phyloP scores from a whole-genome alignment of 2,329 filamentous ascomycete species.

The Alternaria angustiovoidea region DNA sequence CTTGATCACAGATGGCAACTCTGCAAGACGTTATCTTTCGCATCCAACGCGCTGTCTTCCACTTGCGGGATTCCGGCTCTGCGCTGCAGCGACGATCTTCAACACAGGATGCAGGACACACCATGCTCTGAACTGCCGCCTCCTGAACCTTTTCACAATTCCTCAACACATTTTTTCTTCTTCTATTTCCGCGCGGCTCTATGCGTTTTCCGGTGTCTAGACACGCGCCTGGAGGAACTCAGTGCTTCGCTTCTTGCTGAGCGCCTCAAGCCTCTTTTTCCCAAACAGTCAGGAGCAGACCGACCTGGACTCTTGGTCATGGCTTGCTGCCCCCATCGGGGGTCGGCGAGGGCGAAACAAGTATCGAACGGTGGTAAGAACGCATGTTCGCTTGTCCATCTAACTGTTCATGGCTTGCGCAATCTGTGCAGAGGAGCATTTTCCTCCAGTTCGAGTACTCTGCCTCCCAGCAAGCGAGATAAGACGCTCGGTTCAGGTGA shows the following conservation, averaged over 20 bases:
- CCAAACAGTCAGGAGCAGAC: constrained; percentile 28
- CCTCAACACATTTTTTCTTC: constrained; percentile 36
- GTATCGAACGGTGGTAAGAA: constrained; percentile 37
- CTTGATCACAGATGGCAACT: constrained; percentile 19
- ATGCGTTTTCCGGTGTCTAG: constrained; percentile 15
- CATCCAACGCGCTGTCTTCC: constrained; percentile 19
- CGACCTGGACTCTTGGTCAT: constrained; percentile 31
- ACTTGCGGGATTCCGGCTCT: constrained; percentile 22
- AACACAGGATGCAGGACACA: constrained; percentile 8
- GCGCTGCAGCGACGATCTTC: constrained; percentile 28
- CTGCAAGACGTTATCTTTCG: constrained; percentile 32
- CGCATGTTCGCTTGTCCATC: constrained; percentile 34
- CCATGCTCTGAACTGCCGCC: constrained; percentile 30
- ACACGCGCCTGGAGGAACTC: constrained; percentile 14
- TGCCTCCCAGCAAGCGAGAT: constrained; percentile 34
- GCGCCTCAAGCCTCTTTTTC: constrained; percentile 31
- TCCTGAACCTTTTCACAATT: constrained; percentile 16
- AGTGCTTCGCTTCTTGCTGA: constrained; percentile 35
- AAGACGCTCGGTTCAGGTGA: constrained; percentile 26
- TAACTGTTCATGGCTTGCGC: constrained; percentile 31
- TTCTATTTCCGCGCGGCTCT: constrained; percentile 21
- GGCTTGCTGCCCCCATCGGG: constrained; percentile 19
- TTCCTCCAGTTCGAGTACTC: constrained; percentile 7
- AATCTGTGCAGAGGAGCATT: constrained; percentile 9
- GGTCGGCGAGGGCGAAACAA: constrained; percentile 32